phyloP scores from a whole-genome alignment of 176 grass and related monocot species.

The Phoenix dactylifera region DNA sequence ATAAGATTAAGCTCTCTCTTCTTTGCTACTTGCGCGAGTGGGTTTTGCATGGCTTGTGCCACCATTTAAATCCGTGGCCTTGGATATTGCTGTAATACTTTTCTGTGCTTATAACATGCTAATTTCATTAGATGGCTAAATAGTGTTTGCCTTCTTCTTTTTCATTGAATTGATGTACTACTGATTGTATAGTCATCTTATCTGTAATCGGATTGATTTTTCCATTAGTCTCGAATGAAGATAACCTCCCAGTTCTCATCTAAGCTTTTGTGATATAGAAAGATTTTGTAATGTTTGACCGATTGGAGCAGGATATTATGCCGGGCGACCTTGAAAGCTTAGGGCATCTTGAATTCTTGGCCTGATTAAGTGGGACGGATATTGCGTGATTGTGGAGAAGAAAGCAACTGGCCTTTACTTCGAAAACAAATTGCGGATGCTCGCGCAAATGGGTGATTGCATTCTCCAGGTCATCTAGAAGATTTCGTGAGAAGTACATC shows the following conservation, averaged over 20 bases:
- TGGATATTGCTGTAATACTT: too few species aligned
- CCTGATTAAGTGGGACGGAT: slow-evolving; percentile 75
- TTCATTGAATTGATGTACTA: too few species aligned
- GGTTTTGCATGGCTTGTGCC: neutral
- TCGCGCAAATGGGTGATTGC: slow-evolving; percentile 38
- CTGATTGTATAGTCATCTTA: too few species aligned
- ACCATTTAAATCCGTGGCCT: too few species aligned
- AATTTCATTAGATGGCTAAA: too few species aligned
- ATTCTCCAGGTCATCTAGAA: slow-evolving; percentile 53
- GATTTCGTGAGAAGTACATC: slow-evolving; percentile 56
- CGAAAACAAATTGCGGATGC: slow-evolving; percentile 63
- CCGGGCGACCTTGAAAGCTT: slow-evolving; percentile 68
- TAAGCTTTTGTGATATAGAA: neutral
- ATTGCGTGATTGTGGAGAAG: slow-evolving; percentile 79
- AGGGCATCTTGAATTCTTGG: slow-evolving; percentile 88
- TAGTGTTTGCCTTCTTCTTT: too few species aligned
- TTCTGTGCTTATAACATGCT: too few species aligned
- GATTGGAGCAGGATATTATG: slow-evolving; percentile 21
- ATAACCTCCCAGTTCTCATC: too few species aligned
- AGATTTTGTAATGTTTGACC: slow-evolving; percentile 12
- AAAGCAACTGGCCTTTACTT: slow-evolving; percentile 77
- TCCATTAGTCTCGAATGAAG: too few species aligned
- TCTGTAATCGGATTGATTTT: too few species aligned
- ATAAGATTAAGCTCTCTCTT: too few species aligned
- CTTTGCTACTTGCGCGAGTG: too few species aligned